Evolutionary conservation across 1,139 yeast species (phyloP).

Genomic region (Saccharomyces hybrid): DNA sequence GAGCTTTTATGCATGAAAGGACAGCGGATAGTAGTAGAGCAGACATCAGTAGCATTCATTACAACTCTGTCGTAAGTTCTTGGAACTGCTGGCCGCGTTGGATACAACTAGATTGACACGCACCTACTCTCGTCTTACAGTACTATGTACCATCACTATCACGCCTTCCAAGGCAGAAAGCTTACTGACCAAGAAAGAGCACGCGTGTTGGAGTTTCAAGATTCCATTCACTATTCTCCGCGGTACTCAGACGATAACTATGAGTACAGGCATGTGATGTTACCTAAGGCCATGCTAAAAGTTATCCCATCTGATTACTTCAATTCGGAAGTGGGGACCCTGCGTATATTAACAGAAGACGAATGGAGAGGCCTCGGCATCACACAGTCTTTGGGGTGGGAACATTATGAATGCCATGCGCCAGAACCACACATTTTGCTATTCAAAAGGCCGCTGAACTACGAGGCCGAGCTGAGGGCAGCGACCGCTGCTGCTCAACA

Average conservation of each 20-base stretch:
- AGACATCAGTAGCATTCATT: background rate
- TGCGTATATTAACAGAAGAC: constrained; percentile 83
- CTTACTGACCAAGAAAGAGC: constrained; percentile 79
- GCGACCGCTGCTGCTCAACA: constrained; percentile 25
- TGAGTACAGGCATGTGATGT: constrained; percentile 92
- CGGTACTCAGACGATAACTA: constrained; percentile 82
- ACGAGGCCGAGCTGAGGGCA: constrained; percentile 31
- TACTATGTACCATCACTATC: constrained; percentile 28
- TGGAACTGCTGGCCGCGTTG: background rate
- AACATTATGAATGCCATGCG: constrained; percentile 94
- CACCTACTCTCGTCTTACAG: background rate
- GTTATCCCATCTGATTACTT: constrained; percentile 95
- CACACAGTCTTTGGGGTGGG: constrained; percentile 98
- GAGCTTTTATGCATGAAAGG: background rate
- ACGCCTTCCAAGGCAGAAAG: constrained; percentile 47
- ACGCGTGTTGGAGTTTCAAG: constrained; percentile 84
- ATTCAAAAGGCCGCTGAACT: constrained; percentile 60
- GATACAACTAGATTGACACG: background rate
- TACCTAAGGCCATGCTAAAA: constrained; percentile 93
- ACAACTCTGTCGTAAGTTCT: background rate
- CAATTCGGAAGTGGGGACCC: constrained; percentile 89
- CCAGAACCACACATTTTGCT: constrained; percentile 97
- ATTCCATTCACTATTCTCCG: constrained; percentile 90
- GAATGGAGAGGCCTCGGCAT: constrained; percentile 99
- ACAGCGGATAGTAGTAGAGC: background rate